Evolutionary conservation across 441 rosid genomes (phyloP), one percentile per base, ranked within the genome.

Genomic region (Pelargonium fulgidum): DNA sequence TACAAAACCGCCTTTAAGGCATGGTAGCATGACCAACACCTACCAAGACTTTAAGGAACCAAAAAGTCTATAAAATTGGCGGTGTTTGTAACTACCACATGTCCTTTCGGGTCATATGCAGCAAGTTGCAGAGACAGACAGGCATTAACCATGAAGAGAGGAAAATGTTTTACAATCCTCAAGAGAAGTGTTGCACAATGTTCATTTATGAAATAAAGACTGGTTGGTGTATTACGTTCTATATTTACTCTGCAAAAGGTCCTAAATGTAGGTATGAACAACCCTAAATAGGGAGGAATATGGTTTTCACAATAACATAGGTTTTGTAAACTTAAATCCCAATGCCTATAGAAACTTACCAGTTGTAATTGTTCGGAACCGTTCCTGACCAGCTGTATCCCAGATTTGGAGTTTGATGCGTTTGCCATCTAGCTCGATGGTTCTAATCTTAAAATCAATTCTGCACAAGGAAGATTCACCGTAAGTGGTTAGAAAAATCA

Each of bases 381-480:
- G 85, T 81, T 94, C 99, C 75, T 94, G 99, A 44, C 99, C 99
- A 41, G 99, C 99, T 69, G 98, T 94, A 73, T 92, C 99, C 99
- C 99, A 94, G 48, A 94, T 94, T 77, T 94, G 99, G 68, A 94
- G 83, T 82, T 94, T 94, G 80, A 94, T 92, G 69, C 94, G 78
- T 84, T 92, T 94, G 7, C 96, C 93, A 84, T 94, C 98, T 48
- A 94, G 93, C 85, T 94, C 98, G 68, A 94, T 85, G 58, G 99
- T 94, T 80, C 98, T 80, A 78, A 94, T 94, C 98, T 92, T 94
- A 73, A 94, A 94, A 76, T 94, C 98, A 75, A 94, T 94, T 4
- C 97, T 92, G 62, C 24, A 1, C 62, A 56, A 14, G 62, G 20
- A 54, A 54, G 62, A 56, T 19, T 9, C 20, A 8, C 62, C 62